Conservation (phyloP, 139 green algal species). For the Chlorokybus atmophyticus region DNA sequence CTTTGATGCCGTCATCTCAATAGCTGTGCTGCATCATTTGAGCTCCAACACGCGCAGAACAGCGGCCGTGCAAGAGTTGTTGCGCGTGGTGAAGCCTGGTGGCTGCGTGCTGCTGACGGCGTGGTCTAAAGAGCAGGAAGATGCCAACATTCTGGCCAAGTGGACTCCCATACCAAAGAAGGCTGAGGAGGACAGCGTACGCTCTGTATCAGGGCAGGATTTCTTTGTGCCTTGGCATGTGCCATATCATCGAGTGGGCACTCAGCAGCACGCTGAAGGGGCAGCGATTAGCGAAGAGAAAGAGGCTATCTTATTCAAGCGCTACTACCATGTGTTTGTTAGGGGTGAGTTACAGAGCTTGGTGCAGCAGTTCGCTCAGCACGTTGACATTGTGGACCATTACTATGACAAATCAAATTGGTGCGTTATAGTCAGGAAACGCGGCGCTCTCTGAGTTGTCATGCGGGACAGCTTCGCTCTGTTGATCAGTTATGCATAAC, state of each 20-base stretch:
- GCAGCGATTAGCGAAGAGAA: too few relatives aligned
- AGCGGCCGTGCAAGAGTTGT: slow-evolving; percentile 56
- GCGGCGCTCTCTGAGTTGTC: too few relatives aligned
- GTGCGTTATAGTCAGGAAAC: too few relatives aligned
- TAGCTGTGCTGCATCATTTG: slow-evolving; percentile 94
- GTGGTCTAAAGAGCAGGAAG: slow-evolving; percentile 85
- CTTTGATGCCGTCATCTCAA: slow-evolving; percentile 81
- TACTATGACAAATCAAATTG: too few relatives aligned
- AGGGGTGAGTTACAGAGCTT: slow-evolving; percentile 26
- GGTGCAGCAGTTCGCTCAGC: too few relatives aligned
- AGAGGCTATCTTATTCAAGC: slow-evolving; percentile 64
- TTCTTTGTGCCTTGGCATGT: slow-evolving; percentile 96
- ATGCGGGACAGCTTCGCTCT: too few relatives aligned
- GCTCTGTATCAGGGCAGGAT: slow-evolving; percentile 40
- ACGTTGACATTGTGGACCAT: too few relatives aligned
- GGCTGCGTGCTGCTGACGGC: slow-evolving; percentile 47
- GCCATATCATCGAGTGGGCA: slow-evolving; percentile 67
- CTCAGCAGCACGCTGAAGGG: too few relatives aligned
- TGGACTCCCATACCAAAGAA: slow-evolving; percentile 52
- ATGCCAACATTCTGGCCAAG: slow-evolving; percentile 69
- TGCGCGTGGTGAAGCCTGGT: slow-evolving; percentile 46
- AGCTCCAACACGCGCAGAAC: slow-evolving; percentile 42
- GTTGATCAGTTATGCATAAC: too few relatives aligned
- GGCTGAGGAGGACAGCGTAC: slow-evolving; percentile 4
- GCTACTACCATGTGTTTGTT: slow-evolving; percentile 90